Conservation (phyloP, 768 basidiomycete genomes). For the Leccinum uliginosum region DNA sequence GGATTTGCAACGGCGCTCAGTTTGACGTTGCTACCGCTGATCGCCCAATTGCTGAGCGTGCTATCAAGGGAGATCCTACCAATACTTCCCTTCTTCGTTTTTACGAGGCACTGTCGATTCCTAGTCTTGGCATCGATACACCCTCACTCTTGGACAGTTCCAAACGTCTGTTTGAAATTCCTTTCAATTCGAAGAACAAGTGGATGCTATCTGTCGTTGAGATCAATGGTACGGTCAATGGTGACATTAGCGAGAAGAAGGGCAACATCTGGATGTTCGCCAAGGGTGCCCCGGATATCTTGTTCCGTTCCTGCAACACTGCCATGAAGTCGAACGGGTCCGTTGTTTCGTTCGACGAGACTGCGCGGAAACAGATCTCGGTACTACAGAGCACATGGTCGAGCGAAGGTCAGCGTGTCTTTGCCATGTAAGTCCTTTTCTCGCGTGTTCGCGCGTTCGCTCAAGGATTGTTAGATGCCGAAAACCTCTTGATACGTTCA, state of each 20-base stretch:
- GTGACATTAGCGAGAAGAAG: slow-evolving; percentile 6
- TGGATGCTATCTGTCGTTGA: slow-evolving; percentile 49
- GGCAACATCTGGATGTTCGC: slow-evolving; percentile 35
- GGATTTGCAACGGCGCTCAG: slow-evolving; percentile 54
- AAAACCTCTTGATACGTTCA: slow-evolving; percentile 27
- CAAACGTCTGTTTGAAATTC: slow-evolving; percentile 33
- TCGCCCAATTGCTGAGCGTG: slow-evolving; percentile 30
- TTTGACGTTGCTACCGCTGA: slow-evolving; percentile 36
- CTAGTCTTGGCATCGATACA: slow-evolving; percentile 20
- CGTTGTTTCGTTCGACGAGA: slow-evolving; percentile 28
- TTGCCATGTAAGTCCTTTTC: slow-evolving; percentile 35
- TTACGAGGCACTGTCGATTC: slow-evolving; percentile 29
- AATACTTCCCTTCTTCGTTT: slow-evolving; percentile 55
- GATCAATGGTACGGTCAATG: slow-evolving; percentile 13
- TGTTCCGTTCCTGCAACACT: slow-evolving; percentile 38
- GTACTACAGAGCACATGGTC: slow-evolving; percentile 40
- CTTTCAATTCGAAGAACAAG: slow-evolving; percentile 51
- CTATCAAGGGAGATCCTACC: slow-evolving; percentile 45
- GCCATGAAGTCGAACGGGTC: slow-evolving; percentile 32
- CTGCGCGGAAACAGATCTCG: slow-evolving; percentile 17
- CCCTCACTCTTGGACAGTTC: slow-evolving; percentile 21
- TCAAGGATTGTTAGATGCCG: slow-evolving; percentile 21
- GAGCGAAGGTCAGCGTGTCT: slow-evolving; percentile 48
- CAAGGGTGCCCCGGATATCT: slow-evolving; percentile 58
- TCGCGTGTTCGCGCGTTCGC: neutral